phyloP scores from a whole-genome alignment of 2,329 filamentous ascomycete species.

The Fusarium sacchari region DNA sequence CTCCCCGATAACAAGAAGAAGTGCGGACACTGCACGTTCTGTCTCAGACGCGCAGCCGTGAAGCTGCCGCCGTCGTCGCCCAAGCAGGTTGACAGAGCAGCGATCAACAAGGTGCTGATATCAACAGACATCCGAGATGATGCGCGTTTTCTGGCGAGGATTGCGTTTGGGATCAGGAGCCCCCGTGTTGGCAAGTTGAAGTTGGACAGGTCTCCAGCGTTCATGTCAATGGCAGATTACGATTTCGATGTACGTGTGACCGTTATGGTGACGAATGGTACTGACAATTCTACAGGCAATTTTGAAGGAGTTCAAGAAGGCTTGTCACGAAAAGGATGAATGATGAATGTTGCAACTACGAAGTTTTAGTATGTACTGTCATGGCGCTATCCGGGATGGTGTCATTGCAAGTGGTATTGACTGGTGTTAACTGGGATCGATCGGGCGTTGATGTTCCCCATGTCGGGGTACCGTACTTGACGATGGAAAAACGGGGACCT shows the following conservation, averaged over 20 bases:
- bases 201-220: conserved; percentile 56
- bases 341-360: background rate
- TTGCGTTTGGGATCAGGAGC: conserved; percentile 71
- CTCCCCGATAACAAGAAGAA: conserved; percentile 54
- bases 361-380: background rate
- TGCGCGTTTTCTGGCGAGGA: conserved; percentile 65
- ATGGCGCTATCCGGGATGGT: background rate
- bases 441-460: background rate
- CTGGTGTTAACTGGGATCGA: background rate
- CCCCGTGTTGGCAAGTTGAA: conserved; percentile 62
- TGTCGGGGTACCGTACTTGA: background rate
- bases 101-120: conserved; percentile 56
- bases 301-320: conserved; percentile 37
- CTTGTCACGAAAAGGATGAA: conserved; percentile 24
- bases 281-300: conserved; percentile 26
- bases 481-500: background rate
- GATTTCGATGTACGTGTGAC: conserved; percentile 57
- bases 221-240: conserved; percentile 65
- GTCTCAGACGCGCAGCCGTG: conserved; percentile 46
- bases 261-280: background rate
- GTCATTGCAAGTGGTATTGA: background rate
- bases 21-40: conserved; percentile 66
- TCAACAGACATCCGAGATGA: conserved; percentile 63
- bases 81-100: conserved; percentile 50
- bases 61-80: conserved; percentile 52